Percentiles rank a stretch among this genome's conserved stretches.
Conservation (phyloP, 1,284 basidiomycete genomes). For the Hemileia vastatrix region DNA sequence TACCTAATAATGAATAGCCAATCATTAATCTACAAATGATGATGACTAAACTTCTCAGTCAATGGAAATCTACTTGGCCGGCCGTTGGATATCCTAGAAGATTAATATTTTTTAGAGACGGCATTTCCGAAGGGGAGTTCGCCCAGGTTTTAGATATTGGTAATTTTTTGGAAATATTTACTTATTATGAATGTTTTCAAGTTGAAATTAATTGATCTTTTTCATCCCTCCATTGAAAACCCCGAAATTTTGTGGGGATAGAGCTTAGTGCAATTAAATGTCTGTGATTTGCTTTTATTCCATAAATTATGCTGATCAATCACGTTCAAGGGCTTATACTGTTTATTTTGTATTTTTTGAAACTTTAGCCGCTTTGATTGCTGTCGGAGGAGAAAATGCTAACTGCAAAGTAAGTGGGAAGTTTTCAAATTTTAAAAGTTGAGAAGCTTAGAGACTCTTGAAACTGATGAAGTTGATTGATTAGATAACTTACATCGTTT, state of each 20-base stretch:
- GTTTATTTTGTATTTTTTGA: background rate
- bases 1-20: background rate
- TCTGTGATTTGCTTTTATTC: background rate
- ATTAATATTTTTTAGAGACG: slow-evolving; percentile 19
- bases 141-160: slow-evolving; percentile 10
- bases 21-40: slow-evolving; percentile 7
- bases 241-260: background rate
- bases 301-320: background rate
- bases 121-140: slow-evolving; percentile 20
- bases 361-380: slow-evolving; percentile 7
- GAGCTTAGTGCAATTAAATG: slow-evolving; percentile 18
- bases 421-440: no score
- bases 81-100: background rate
- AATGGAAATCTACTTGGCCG: slow-evolving; percentile 3
- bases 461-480: background rate
- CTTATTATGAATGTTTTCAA: background rate
- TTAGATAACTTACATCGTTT: slow-evolving; percentile 21
- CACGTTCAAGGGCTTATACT: background rate
- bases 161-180: background rate
- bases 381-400: slow-evolving; percentile 1
- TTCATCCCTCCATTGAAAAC: background rate
- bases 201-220: background rate
- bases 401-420: slow-evolving; percentile 17
- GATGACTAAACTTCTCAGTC: background rate
- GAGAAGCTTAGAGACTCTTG: no score